phyloP scores from a whole-genome alignment of 805 yeast species.

The Candida parachauliodes region DNA sequence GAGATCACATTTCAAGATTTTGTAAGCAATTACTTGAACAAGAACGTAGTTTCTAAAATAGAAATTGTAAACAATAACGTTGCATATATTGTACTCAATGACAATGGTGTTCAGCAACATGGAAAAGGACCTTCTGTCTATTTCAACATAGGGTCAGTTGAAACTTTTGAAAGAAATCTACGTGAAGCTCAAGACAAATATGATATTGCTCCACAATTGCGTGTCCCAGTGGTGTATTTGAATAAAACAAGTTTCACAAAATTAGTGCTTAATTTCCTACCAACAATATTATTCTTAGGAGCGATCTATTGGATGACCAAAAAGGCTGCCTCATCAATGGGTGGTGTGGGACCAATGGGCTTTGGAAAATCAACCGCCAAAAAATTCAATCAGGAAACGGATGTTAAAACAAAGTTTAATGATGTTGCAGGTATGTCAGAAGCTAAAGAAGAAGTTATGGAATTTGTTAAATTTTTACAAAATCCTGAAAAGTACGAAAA shows the following conservation, averaged over 20 bases:
- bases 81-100: conserved; percentile 69
- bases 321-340: conserved; percentile 51
- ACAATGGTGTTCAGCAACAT: conserved; percentile 42
- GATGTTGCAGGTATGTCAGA: conserved; percentile 98
- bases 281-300: conserved; percentile 85
- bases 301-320: conserved; percentile 82
- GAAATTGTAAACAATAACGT: conserved; percentile 71
- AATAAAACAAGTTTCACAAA: conserved; percentile 66
- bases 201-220: conserved; percentile 55
- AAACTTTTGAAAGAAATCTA: conserved; percentile 77
- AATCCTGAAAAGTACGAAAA: conserved; percentile 87
- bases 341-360: conserved; percentile 75
- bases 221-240: conserved; percentile 79
- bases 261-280: conserved; percentile 69
- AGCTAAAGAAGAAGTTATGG: conserved; percentile 97
- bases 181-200: conserved; percentile 72
- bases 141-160: conserved; percentile 87
- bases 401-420: conserved; percentile 79
- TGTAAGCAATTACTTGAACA: conserved; percentile 66
- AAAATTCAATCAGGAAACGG: conserved; percentile 86
- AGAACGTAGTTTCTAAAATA: conserved; percentile 70
- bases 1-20: conserved; percentile 93
- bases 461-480: conserved; percentile 89
- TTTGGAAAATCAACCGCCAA: conserved; percentile 92
- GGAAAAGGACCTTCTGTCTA: conserved; percentile 20